phyloP scores from a whole-genome alignment of 106 monocot species.

The Agapanthus africanus region DNA sequence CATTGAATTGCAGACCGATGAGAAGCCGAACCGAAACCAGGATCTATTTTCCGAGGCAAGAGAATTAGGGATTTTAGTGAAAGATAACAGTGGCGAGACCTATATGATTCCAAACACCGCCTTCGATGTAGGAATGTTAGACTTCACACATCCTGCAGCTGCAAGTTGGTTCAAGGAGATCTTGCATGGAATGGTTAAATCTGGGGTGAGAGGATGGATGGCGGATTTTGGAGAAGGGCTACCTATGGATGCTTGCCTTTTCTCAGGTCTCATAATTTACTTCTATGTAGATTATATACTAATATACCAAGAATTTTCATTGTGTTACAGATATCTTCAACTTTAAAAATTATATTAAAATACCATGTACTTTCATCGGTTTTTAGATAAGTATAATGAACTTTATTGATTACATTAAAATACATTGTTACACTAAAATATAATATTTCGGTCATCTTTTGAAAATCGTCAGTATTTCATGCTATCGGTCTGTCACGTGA shows the following conservation, averaged over 20 bases:
- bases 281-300: too few species aligned
- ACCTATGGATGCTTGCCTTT: constrained; percentile 63
- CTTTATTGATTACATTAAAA: too few species aligned
- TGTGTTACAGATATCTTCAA: too few species aligned
- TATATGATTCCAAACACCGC: constrained; percentile 86
- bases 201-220: constrained; percentile 83
- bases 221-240: constrained; percentile 92
- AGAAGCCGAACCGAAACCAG: constrained; percentile 47
- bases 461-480: too few species aligned
- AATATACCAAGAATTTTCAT: too few species aligned
- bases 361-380: too few species aligned
- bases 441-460: too few species aligned
- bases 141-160: constrained; percentile 61
- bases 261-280: constrained; percentile 45
- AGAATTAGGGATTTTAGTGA: constrained; percentile 48
- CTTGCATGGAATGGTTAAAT: constrained; percentile 60
- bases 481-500: too few species aligned
- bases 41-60: constrained; percentile 66
- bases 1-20: constrained; percentile 51
- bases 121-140: constrained; percentile 81
- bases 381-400: too few species aligned
- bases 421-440: too few species aligned
- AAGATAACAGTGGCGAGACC: constrained; percentile 34
- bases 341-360: too few species aligned
- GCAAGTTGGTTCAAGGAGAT: constrained; percentile 67